Evolutionary conservation across 2,329 filamentous ascomycete species (phyloP), one percentile per base, ranked within the genome.

Genomic region (Cordyceps farinosa): DNA sequence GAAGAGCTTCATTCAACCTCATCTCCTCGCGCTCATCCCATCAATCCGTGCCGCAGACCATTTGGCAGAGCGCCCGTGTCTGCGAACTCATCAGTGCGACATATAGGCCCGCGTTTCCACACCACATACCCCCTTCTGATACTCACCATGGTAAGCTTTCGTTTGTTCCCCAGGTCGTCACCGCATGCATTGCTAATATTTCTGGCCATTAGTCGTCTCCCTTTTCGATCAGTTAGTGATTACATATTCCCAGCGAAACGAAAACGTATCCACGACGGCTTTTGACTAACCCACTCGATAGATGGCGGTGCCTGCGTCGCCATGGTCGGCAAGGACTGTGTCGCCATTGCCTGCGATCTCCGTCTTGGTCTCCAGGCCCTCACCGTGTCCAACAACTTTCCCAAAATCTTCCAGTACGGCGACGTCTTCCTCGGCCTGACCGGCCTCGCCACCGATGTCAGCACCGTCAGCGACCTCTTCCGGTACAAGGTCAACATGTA

Each of bases 401-500:
- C 95, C 82, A 99, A 99, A 84, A 91, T 99, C 84, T 98, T 98
- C 87, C 88, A 90, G 78, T 98, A 96, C 84, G 92, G 92, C 74
- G 91, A 94, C 65, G 91, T 95, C 72, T 97, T 96, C 80, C 90
- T 99, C 42, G 95, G 95, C 63, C 88, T 99, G 66, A 98, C 95
- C 5, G 95, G 95, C 62, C 90, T 99, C 58, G 95, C 95, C 66
- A 99, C 95, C 71, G 95, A 99, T 77, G 92, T 99, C 68, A 87
- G 86, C 68, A 98, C 94, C 70, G 94, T 99, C 70, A 90, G 89
- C 72, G 94, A 99, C 80, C 89, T 98, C 70, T 96, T 99, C 86
- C 92, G 95, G 75, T 98, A 97, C 88, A 99, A 99, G 85, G 92
- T 96, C 78, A 99, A 99, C 86, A 96, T 99, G 91, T 99, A 99